These are phyloP conservation scores for Delphinella strobiligena DNA, from an alignment of 2,329 filamentous ascomycete genomes.

Conservation along the genomic window DNA sequence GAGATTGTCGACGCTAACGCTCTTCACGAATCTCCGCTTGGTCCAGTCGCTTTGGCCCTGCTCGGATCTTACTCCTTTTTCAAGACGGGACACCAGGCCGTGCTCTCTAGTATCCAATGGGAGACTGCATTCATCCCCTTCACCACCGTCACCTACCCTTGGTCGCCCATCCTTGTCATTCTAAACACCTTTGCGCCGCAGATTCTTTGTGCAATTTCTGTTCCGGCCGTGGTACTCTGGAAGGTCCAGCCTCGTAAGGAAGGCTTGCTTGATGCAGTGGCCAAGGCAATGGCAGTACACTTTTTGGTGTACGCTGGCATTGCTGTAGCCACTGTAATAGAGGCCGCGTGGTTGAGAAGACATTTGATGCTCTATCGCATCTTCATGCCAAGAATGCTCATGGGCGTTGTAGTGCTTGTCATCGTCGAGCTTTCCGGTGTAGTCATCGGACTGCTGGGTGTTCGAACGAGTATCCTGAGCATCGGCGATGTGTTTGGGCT, in stretches of 20 bases:
- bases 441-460: conserved; percentile 57
- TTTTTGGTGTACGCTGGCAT: conserved; percentile 73
- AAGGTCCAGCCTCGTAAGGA: conserved; percentile 66
- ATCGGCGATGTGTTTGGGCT: conserved; percentile 85
- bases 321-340: conserved; percentile 74
- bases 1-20: conserved; percentile 52
- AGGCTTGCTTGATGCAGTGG: conserved; percentile 53
- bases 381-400: conserved; percentile 84
- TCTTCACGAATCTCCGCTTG: conserved; percentile 58
- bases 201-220: conserved; percentile 65
- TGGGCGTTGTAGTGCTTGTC: conserved; percentile 58
- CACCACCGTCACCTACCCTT: conserved; percentile 72
- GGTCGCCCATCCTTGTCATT: conserved; percentile 67
- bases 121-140: conserved; percentile 88
- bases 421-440: conserved; percentile 67
- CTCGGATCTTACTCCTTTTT: conserved; percentile 92
- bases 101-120: conserved; percentile 83
- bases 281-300: conserved; percentile 61
- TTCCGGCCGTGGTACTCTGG: conserved; percentile 79
- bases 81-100: conserved; percentile 93
- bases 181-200: conserved; percentile 86
- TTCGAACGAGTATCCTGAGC: conserved; percentile 64
- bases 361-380: conserved; percentile 96
- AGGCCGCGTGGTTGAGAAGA: conserved; percentile 74
- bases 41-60: conserved; percentile 72